A percentile compares a stretch with the other conserved stretches of the same genome.
phyloP scores from a whole-genome alignment of 805 yeast genomes.

The Pichia phayaonensis region DNA sequence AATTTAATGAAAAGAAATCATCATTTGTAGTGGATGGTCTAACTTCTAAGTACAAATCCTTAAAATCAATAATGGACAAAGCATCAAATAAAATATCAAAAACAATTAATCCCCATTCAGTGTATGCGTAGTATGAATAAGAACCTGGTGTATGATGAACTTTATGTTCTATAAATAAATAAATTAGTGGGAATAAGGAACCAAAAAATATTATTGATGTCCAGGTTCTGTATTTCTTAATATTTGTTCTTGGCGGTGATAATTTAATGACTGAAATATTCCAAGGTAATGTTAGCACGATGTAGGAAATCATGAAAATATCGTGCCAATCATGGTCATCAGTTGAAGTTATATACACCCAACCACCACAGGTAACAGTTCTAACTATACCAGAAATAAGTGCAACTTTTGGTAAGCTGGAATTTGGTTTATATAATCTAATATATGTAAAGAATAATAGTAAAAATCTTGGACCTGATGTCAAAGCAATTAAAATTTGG shows the following conservation, averaged over 20 bases:
- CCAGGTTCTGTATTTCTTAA: slow-evolving; percentile 43
- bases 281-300: slow-evolving; percentile 90
- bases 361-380: slow-evolving; percentile 95
- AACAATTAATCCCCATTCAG: slow-evolving; percentile 86
- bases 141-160: slow-evolving; percentile 88
- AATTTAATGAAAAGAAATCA: slow-evolving; percentile 22
- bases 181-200: slow-evolving; percentile 73
- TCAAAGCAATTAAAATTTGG: slow-evolving; percentile 84
- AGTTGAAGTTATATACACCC: slow-evolving; percentile 96
- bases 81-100: slow-evolving; percentile 83
- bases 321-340: slow-evolving; percentile 97
- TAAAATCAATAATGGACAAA: slow-evolving; percentile 66
- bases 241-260: slow-evolving; percentile 37
- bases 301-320: slow-evolving; percentile 87
- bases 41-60: slow-evolving; percentile 45
- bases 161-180: slow-evolving; percentile 88
- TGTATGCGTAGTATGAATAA: slow-evolving; percentile 86
- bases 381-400: slow-evolving; percentile 69
- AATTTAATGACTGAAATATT: slow-evolving; percentile 51
- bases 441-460: slow-evolving; percentile 47
- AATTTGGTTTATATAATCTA: slow-evolving; percentile 32
- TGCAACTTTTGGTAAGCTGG: slow-evolving; percentile 34
- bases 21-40: slow-evolving; percentile 19
- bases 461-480: slow-evolving; percentile 87
- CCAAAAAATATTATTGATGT: slow-evolving; percentile 60